Evolutionary conservation across 176 grass and related monocot genomes (phyloP), one percentile per base, ranked within the genome.

Genomic region (Bothriochloa decipiens): DNA sequence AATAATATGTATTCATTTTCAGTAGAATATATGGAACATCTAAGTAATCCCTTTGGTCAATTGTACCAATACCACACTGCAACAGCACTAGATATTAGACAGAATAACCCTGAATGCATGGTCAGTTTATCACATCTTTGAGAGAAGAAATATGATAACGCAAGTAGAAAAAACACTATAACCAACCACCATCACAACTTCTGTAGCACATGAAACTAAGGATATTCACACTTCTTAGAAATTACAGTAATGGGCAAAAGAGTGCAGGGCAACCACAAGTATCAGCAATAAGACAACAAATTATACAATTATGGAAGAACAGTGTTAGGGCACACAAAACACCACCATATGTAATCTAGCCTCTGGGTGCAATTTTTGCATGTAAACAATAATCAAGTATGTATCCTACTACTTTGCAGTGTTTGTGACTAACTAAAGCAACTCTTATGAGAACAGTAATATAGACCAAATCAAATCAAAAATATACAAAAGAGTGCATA

Each of bases 91-190:
- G 11, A 66, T 77, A 42, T 70, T n/a, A 60, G 1, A 4, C 70
- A 26, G 74, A 33, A 39, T 20, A 6, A 32, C 17, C 15, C 3
- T 32, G 65, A 46, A 28, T 37, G 43, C 65, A 11, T 70, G n/a
- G 3, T 11, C 23, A 32, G 70, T 16, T 33, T 65, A 72, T 67
- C 62, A 81, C n/a, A 72, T 43, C 11, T 66, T 74, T 86, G 22
- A 72, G 70, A 8, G 33, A 4, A 28, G 20, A 64, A 74, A 13
- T 55, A 27, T 11, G 68, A 41, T n/a, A 3, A 13, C 10, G 11
- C 2, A 73, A 22, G 15, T 62, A 62, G 3, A 49, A 35, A 72
- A 11, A 29, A 28, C 43, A 86, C 14, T 32, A 25, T 33, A 64
- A 79, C 29, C 28, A 79, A 72, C 70, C 23, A 73, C 43, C 41